Base-by-base conservation (phyloP, 192 early-diverging fungal genomes). In the Mortierella claussenii region DNA sequence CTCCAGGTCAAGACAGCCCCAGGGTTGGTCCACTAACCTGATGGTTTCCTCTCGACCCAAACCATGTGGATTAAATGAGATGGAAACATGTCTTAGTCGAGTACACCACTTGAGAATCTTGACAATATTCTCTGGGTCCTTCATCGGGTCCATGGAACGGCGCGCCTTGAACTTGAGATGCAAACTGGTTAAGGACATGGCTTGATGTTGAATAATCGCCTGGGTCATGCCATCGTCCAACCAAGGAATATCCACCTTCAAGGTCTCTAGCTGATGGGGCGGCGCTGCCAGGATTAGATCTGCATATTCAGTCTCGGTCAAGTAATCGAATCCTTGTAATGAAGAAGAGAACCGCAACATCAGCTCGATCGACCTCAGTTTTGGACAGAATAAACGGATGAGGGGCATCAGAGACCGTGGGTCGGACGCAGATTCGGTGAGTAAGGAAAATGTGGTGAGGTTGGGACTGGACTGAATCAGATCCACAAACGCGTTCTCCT, bases 221-320 rank as follows among this genome's bases (percentile, higher is more conserved):
- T 33, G 26, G 20, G 59, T 61, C 47, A 73, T 45, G 4, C 36
- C 31, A 32, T 57, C 30, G n/a, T 43, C 69, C n/a, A 73, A 27
- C 45, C 50, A 61, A 4, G 69, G 69, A 8, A 73, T 65, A 23
- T 73, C 69, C 21, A 73, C 28, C 40, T 63, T 73, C 47, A 73
- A 40, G 1, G 30, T 17, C 1, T 21, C 26, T 12, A 73, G 21
- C 11, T 24, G 21, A 21, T 42, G n/a, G n/a, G n/a, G n/a, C n/a
- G n/a, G 28, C 2, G 60, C n/a, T n/a, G 28, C 40, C 5, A 64
- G 45, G 13, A 65, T 46, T 28, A 73, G 13, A 36, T 65, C 61
- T 5, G 69, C 45, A 47, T 73, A 73, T 23, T 65, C 69, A 0
- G 36, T 21, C 13, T 73, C 69, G 8, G 69, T 40, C 13, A 73